phyloP scores from a whole-genome alignment of 139 green algal species.

The Coelastrella sp. region DNA sequence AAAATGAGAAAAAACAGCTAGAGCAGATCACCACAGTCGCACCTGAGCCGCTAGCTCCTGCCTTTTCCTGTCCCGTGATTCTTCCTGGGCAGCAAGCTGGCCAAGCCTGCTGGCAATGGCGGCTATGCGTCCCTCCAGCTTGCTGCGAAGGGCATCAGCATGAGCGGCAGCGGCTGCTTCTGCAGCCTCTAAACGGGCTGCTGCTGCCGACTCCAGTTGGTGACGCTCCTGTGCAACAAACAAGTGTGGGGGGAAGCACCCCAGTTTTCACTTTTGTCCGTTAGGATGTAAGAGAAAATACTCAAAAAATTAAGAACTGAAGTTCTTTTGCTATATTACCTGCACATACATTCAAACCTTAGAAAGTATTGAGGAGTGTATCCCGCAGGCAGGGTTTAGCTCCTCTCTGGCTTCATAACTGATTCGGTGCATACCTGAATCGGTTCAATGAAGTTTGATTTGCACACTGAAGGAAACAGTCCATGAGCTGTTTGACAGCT shows the following conservation, averaged over 20 bases:
- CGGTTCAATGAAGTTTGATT: too few relatives aligned
- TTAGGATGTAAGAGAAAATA: too few relatives aligned
- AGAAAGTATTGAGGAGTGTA: too few relatives aligned
- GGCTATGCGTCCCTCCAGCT: constrained; percentile 36
- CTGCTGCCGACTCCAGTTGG: constrained; percentile 32
- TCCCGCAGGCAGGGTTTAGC: too few relatives aligned
- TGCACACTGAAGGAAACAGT: too few relatives aligned
- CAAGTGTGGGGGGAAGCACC: background rate
- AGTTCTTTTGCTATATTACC: too few relatives aligned
- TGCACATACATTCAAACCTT: too few relatives aligned
- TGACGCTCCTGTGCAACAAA: constrained; percentile 15
- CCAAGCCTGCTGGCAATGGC: constrained; percentile 36
- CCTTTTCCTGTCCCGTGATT: constrained; percentile 35
- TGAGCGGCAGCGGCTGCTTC: constrained; percentile 34
- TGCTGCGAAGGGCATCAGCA: constrained; percentile 39
- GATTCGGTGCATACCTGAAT: too few relatives aligned
- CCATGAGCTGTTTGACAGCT: too few relatives aligned
- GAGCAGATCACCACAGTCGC: background rate
- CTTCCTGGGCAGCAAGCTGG: constrained; percentile 43
- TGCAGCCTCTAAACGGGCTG: constrained; percentile 30
- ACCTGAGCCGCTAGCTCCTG: constrained; percentile 56
- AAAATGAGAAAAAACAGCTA: background rate
- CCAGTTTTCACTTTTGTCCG: too few relatives aligned
- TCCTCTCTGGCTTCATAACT: too few relatives aligned
- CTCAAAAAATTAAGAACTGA: too few relatives aligned